A percentile compares a stretch with the other conserved stretches of the same genome.
phyloP scores from a whole-genome alignment of 2,329 filamentous ascomycete species.

The Didymella sp. region DNA sequence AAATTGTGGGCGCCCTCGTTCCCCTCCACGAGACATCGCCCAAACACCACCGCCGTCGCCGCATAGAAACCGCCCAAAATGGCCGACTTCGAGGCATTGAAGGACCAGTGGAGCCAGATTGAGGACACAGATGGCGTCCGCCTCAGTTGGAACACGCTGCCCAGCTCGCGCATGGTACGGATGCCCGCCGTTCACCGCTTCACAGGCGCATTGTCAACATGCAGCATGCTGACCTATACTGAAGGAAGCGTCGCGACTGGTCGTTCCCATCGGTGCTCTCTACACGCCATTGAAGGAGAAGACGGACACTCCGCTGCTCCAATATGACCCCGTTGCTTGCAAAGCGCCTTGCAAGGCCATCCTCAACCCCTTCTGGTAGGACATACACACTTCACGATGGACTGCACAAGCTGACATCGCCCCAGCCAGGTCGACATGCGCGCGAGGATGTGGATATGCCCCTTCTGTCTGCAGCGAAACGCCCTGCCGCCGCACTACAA shows the following conservation, averaged over 20 bases:
- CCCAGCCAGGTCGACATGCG: conserved; percentile 81
- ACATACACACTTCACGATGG: conserved; percentile 3
- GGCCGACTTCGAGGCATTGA: conserved; percentile 86
- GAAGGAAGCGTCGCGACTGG: conserved; percentile 90
- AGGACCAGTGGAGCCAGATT: conserved; percentile 95
- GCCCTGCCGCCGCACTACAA: conserved; percentile 86
- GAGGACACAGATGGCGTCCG: conserved; percentile 96
- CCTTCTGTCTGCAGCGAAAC: conserved; percentile 85
- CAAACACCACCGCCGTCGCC: conserved; percentile 22
- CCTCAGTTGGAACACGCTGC: conserved; percentile 98
- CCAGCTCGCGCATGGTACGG: conserved; percentile 88
- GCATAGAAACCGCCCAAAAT: conserved; percentile 58
- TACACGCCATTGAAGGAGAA: conserved; percentile 98
- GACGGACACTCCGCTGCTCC: conserved; percentile 83
- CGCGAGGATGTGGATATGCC: conserved; percentile 86
- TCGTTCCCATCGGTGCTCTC: conserved; percentile 93
- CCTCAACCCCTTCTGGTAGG: conserved; percentile 94
- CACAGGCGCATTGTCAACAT: conserved; percentile 14
- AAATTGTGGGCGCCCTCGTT: conserved; percentile 43
- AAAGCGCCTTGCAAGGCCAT: conserved; percentile 95
- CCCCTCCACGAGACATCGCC: conserved; percentile 35
- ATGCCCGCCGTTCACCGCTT: conserved; percentile 8
- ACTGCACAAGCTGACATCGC: conserved; percentile 25
- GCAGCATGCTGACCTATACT: conserved; percentile 35
- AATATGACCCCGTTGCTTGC: conserved; percentile 97